A percentile compares a stretch with the other conserved stretches of the same genome.
phyloP scores from a whole-genome alignment of 2,329 filamentous ascomycete genomes.

The Rhytidhysteron rufulum region DNA sequence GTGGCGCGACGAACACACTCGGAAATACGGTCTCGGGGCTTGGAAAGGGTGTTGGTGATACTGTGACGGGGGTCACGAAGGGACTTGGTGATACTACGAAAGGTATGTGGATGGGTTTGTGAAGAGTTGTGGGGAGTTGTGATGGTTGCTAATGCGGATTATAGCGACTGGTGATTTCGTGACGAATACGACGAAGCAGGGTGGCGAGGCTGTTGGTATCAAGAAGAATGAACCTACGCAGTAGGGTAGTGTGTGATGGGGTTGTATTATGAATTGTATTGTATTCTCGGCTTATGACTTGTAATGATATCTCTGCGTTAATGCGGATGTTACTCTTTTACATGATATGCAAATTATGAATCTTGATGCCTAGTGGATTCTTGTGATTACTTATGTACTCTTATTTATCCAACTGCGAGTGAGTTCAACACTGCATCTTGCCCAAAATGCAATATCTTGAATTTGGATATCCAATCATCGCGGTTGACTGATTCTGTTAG shows the following conservation, averaged over 20 bases:
- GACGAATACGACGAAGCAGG: slow-evolving; percentile 1
- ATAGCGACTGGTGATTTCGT: slow-evolving; percentile 1
- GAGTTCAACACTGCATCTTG: slow-evolving; percentile 13
- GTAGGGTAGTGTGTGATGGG: too few species aligned
- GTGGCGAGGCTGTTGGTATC: not conserved
- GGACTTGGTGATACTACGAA: slow-evolving; percentile 34
- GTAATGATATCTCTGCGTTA: not conserved
- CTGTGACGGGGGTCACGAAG: slow-evolving; percentile 28
- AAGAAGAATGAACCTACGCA: slow-evolving; percentile 1
- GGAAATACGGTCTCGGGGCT: slow-evolving; percentile 28
- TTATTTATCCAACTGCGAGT: slow-evolving; percentile 11
- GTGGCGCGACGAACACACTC: slow-evolving; percentile 23
- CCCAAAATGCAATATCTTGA: slow-evolving; percentile 16
- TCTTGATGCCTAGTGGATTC: too few species aligned
- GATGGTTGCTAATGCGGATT: too few species aligned
- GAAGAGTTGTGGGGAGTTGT: not conserved
- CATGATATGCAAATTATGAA: too few species aligned
- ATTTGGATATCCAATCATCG: slow-evolving; percentile 21
- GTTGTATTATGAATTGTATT: too few species aligned
- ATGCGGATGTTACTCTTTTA: too few species aligned
- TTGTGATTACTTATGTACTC: too few species aligned
- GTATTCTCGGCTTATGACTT: too few species aligned
- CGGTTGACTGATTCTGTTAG: slow-evolving; percentile 11
- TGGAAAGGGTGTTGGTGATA: slow-evolving; percentile 34
- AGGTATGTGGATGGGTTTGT: slow-evolving; percentile 7